Percentiles rank a stretch among this genome's conserved stretches.
Conservation (phyloP, 2,329 filamentous ascomycete species). For the Fusarium sp. region DNA sequence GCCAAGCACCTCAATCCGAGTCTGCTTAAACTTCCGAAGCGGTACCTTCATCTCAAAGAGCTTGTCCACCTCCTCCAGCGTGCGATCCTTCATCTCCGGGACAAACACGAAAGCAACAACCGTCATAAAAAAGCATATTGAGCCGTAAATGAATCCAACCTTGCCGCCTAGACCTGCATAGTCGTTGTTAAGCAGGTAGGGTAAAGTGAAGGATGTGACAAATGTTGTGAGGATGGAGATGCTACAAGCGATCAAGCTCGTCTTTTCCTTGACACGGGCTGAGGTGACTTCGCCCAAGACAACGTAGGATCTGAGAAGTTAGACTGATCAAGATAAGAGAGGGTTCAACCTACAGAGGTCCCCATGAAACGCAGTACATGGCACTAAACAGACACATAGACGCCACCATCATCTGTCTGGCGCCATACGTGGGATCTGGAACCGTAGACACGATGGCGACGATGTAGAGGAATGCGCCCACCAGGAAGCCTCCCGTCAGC, state of each 20-base stretch:
- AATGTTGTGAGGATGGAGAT: neutral
- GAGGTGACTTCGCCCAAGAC: neutral
- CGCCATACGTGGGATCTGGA: neutral
- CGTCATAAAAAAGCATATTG: neutral
- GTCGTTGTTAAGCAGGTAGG: neutral
- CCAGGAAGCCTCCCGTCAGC: slow-evolving; percentile 39
- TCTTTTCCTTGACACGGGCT: neutral
- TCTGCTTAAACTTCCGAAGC: slow-evolving; percentile 7
- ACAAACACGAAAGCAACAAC: neutral
- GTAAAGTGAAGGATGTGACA: neutral
- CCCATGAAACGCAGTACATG: neutral
- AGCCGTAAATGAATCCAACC: neutral
- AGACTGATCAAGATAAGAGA: no score
- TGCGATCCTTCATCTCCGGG: neutral
- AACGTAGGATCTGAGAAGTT: neutral
- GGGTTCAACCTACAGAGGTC: neutral
- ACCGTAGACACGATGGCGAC: neutral
- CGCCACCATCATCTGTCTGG: neutral
- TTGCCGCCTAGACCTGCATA: neutral
- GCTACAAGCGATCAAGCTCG: neutral
- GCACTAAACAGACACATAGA: neutral
- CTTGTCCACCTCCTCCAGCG: neutral
- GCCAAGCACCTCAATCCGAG: neutral
- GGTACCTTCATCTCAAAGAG: slow-evolving; percentile 15
- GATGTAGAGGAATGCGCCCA: slow-evolving; percentile 17